Evolutionary conservation across 2,329 filamentous ascomycete species (phyloP), one percentile per base, ranked within the genome.

Genomic region (Teratosphaeria viscida): DNA sequence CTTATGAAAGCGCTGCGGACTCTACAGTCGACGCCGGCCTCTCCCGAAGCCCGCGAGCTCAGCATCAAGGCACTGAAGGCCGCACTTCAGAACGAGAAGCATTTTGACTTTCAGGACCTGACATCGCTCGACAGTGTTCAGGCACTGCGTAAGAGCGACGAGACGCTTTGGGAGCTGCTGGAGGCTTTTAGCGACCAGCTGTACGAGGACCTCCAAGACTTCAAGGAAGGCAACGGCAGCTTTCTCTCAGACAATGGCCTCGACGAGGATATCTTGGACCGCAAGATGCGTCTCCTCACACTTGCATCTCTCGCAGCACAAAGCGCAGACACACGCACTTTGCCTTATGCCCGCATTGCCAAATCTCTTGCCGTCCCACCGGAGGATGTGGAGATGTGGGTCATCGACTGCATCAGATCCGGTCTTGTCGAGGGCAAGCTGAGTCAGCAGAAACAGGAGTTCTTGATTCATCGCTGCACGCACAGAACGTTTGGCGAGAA

Each of bases 401-500:
- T 95, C 66, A 99, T 99, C 71, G 94, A 99, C 74, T 92, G 95
- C 67, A 96, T 99, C 77, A 90, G 94, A 67, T 90, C 92, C 55
- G 91, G 92, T 37, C 85, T 99, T 43, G 90, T 99, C 57, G 94
- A 99, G 80, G 94, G 94, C 73, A 95, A 95, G 78, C 85, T 99
- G 67, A 94, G 89, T 61, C 94, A 99, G 79, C 83, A 92, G 73
- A 91, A 90, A 74, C 85, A 90, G 73, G 89, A 92, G 64, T 97
- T 99, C 82, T 82, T 96, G 58, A 90, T 99, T 63, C 94, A 99
- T 81, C 86, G 94, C 73, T 90, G 90, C 69, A 96, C 91, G 62
- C 96, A 97, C 82, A 87, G 94, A 63, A 92, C 96, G 58, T 99
- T 99, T 71, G 90, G 90, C 68, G 90, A 96, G 80, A 95, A 95